Evolutionary conservation across 2,329 filamentous ascomycete species (phyloP).

Genomic region (Achaetomium macrosporum): DNA sequence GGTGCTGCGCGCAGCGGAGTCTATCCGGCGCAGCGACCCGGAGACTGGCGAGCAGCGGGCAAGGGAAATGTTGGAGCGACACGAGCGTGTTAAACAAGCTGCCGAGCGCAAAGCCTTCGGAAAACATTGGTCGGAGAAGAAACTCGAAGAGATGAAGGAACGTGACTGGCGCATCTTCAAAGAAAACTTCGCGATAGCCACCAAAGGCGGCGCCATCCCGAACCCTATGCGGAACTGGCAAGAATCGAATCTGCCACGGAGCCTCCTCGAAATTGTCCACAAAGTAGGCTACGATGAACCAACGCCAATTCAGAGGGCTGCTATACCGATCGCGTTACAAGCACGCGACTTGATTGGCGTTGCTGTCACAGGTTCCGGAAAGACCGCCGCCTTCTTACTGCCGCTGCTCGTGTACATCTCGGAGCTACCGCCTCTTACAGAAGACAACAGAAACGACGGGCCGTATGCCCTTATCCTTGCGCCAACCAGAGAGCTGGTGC

Average conservation of each 20-base stretch:
- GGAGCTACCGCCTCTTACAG: slow-evolving; percentile 76
- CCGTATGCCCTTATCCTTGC: slow-evolving; percentile 97
- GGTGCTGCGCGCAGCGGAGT: slow-evolving; percentile 54
- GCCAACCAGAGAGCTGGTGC: slow-evolving; percentile 92
- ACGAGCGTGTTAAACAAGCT: slow-evolving; percentile 68
- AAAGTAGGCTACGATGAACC: slow-evolving; percentile 88
- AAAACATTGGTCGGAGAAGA: slow-evolving; percentile 95
- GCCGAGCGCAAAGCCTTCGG: slow-evolving; percentile 70
- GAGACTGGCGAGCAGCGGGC: slow-evolving; percentile 74
- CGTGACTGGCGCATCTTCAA: slow-evolving; percentile 99
- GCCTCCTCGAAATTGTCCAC: slow-evolving; percentile 74
- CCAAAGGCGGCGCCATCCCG: slow-evolving; percentile 85
- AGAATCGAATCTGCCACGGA: slow-evolving; percentile 73
- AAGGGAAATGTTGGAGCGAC: slow-evolving; percentile 76
- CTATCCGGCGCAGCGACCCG: slow-evolving; percentile 67
- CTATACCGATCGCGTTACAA: slow-evolving; percentile 90
- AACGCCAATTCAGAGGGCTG: slow-evolving; percentile 84
- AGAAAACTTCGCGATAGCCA: slow-evolving; percentile 95
- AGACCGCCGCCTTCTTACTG: slow-evolving; percentile 91
- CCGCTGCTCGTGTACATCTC: slow-evolving; percentile 93
- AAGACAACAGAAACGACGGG: slow-evolving; percentile 85
- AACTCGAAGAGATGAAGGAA: slow-evolving; percentile 87
- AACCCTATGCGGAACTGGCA: slow-evolving; percentile 95
- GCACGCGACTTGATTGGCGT: slow-evolving; percentile 96
- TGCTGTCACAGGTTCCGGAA: slow-evolving; percentile 95